phyloP scores from a whole-genome alignment of 306 rosid genomes.

The Medicago arabica region DNA sequence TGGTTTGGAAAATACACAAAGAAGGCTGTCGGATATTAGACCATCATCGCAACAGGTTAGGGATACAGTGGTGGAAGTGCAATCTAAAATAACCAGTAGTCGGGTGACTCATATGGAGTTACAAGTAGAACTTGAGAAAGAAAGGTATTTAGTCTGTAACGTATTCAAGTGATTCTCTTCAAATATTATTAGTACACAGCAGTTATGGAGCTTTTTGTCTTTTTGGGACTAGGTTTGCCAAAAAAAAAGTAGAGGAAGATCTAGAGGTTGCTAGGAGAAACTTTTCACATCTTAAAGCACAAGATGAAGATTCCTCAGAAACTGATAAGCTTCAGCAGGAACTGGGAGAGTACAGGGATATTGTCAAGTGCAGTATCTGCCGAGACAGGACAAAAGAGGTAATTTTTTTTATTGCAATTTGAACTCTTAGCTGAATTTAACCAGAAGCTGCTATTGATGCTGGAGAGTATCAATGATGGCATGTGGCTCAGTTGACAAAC shows the following conservation, averaged over 20 bases:
- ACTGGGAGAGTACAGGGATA: slow-evolving; percentile 80
- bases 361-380: slow-evolving; percentile 91
- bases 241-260: slow-evolving; percentile 79
- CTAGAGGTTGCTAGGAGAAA: slow-evolving; percentile 76
- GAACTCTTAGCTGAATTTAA: slow-evolving; percentile 19
- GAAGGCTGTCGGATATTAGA: slow-evolving; percentile 66
- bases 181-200: background rate
- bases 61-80: slow-evolving; percentile 65
- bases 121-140: slow-evolving; percentile 79
- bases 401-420: slow-evolving; percentile 4
- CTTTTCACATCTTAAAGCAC: slow-evolving; percentile 60
- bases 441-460: slow-evolving; percentile 4
- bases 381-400: slow-evolving; percentile 89
- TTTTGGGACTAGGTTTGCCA: slow-evolving; percentile 62
- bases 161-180: slow-evolving; percentile 10
- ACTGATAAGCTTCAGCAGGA: slow-evolving; percentile 86
- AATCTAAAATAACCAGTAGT: slow-evolving; percentile 60
- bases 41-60: slow-evolving; percentile 67
- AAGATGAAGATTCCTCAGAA: slow-evolving; percentile 70
- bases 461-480: background rate
- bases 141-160: slow-evolving; percentile 60
- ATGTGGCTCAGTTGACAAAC: slow-evolving; percentile 20
- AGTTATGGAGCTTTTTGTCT: slow-evolving; percentile 17
- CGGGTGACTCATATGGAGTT: slow-evolving; percentile 63
- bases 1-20: slow-evolving; percentile 63